Conservation (phyloP, 345 rosid genomes). For the Linum tenue region DNA sequence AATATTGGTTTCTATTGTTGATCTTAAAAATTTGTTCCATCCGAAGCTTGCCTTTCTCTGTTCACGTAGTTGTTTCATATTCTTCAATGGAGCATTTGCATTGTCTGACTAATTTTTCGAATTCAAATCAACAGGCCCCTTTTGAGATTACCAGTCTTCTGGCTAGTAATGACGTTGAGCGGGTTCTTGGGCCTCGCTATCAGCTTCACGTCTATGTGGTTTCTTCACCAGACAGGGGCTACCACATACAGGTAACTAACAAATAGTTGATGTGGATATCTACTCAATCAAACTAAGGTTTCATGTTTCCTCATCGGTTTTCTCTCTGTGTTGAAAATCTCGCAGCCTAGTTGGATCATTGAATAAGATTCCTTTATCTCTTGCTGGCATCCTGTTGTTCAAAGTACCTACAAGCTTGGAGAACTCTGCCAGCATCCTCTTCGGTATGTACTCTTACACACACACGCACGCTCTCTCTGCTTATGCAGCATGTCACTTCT, state of each 20-base stretch:
- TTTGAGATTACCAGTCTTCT: slow-evolving; percentile 65
- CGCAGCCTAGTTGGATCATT: slow-evolving; percentile 92
- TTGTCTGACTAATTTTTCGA: not conserved
- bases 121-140: slow-evolving; percentile 54
- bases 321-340: slow-evolving; percentile 10
- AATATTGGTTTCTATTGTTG: not conserved
- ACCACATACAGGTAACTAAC: slow-evolving; percentile 78
- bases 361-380: slow-evolving; percentile 85
- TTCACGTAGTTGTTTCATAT: not conserved
- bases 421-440: slow-evolving; percentile 86
- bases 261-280: not conserved
- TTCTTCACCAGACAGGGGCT: slow-evolving; percentile 98
- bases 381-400: slow-evolving; percentile 80
- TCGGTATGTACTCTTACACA: slow-evolving; percentile 39
- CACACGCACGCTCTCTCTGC: not conserved
- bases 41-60: not conserved
- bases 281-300: not conserved
- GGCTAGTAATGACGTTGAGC: slow-evolving; percentile 84
- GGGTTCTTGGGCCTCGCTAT: slow-evolving; percentile 93
- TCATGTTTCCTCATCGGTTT: not conserved
- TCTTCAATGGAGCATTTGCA: not conserved
- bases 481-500: not conserved
- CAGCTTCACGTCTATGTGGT: slow-evolving; percentile 99
- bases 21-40: not conserved
- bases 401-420: slow-evolving; percentile 87